Evolutionary conservation across 2,329 filamentous ascomycete species (phyloP), one percentile per base, ranked within the genome.

Genomic region (Capronia americana): DNA sequence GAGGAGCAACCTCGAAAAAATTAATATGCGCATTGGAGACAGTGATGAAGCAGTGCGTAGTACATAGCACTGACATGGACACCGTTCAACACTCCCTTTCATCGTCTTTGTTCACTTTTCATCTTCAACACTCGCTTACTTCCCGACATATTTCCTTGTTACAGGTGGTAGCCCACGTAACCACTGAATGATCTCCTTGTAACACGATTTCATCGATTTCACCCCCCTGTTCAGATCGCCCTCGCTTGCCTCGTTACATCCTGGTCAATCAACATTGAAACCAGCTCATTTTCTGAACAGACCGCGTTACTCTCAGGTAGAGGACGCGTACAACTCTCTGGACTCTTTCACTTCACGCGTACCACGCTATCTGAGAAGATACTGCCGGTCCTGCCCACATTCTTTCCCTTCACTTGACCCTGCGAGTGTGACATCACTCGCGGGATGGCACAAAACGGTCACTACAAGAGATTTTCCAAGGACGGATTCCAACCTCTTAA

Each of bases 401-500:
- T 60, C 55, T 53, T 68, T 63, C 24, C 24, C 63, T 54, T 62
- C 62, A 59, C 59, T 57, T 38, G 34, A 51, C 23, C 63, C 56
- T 48, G 50, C 44, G 51, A 30, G 50, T 46, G 50, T 66, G 68
- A 60, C 65, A 66, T 68, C 65, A 63, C 62, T 55, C 61, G 32
- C 56, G 54, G 54, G 56, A 68, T 68, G 68, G 66, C 68, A 66
- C 59, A 64, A 34, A 68, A 53, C 48, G 62, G 57, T 30, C 58
- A 70, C 57, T 59, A 66, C 61, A 81, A 80, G 67, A 77, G 79
- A 60, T 80, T 82, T 66, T 82, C 80, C 26, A 73, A 72, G 65
- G 79, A 82, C 70, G 79, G 80, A 63, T 84, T 83, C 65, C 75
- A 81, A 63, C 79, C 78, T 24, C 60, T 74, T 80, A 48, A 77